Evolutionary conservation across 148 eudicot genomes (phyloP).

Genomic region (Heliosperma pusillum): DNA sequence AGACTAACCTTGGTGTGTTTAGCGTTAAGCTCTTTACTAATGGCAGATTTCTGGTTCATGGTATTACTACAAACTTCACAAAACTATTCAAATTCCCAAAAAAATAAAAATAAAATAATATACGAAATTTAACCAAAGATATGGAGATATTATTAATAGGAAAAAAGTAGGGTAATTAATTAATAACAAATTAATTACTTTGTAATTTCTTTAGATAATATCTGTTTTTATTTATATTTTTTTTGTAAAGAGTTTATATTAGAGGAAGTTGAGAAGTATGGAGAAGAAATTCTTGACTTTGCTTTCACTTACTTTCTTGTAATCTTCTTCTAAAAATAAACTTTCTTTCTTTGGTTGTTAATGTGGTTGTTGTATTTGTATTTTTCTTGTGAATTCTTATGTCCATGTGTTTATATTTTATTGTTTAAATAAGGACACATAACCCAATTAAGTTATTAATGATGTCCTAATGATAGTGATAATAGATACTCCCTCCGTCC

Average conservation of each 20-base stretch:
- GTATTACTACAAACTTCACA: not conserved
- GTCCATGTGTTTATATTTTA: constrained; percentile 2
- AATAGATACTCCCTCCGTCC: too few species aligned
- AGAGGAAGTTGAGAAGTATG: constrained; percentile 11
- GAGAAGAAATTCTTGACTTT: constrained; percentile 16
- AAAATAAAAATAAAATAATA: not conserved
- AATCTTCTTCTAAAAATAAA: not conserved
- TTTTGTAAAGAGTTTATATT: not conserved
- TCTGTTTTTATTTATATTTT: not conserved
- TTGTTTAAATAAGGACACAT: constrained; percentile 4
- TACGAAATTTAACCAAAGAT: not conserved
- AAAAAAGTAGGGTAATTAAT: not conserved
- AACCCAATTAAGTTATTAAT: not conserved
- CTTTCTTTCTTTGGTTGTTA: not conserved
- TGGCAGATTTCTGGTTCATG: constrained; percentile 56
- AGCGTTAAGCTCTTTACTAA: constrained; percentile 50
- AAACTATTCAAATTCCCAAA: constrained; percentile 4
- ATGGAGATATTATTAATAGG: not conserved
- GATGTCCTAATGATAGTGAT: not conserved
- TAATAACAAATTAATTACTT: not conserved
- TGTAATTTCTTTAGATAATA: not conserved
- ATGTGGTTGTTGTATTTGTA: not conserved
- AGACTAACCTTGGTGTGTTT: constrained; percentile 53
- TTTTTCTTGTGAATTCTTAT: not conserved
- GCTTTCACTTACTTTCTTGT: not conserved